Percentiles rank a stretch among this genome's conserved stretches.
These are phyloP conservation scores for Effrenium voratum DNA, from an alignment of 73 alveolate species.

Conservation along the genomic window DNA sequence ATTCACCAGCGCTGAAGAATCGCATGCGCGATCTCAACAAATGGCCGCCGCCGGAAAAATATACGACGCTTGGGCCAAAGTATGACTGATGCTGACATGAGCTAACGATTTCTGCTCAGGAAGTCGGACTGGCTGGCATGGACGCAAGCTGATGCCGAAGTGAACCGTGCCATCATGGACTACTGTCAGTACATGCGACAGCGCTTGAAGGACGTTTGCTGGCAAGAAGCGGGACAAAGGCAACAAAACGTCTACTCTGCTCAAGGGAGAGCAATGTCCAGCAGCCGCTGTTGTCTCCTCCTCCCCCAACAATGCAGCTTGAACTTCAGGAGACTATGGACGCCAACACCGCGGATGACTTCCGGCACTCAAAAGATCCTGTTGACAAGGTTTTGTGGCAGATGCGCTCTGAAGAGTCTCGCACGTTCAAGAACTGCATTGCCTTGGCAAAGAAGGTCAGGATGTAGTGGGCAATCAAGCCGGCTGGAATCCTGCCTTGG, in stretches of 20 bases:
- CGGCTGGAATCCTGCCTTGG: background rate
- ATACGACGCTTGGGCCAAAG: slow-evolving; percentile 15
- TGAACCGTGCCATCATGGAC: slow-evolving; percentile 83
- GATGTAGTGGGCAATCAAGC: background rate
- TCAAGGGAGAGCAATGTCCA: background rate
- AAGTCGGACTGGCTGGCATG: slow-evolving; percentile 84
- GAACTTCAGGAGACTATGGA: slow-evolving; percentile 83
- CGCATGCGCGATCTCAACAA: slow-evolving; percentile 89
- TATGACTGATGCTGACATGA: background rate
- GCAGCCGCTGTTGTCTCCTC: background rate
- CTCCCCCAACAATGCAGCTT: background rate
- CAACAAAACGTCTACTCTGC: background rate
- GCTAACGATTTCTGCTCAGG: slow-evolving; percentile 18
- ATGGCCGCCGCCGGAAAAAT: slow-evolving; percentile 89
- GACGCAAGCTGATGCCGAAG: slow-evolving; percentile 82
- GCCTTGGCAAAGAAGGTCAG: slow-evolving; percentile 45
- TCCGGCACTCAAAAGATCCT: slow-evolving; percentile 85
- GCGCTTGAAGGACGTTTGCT: slow-evolving; percentile 39
- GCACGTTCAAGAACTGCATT: slow-evolving; percentile 79
- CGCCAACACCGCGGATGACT: slow-evolving; percentile 75
- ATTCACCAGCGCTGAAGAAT: slow-evolving; percentile 81
- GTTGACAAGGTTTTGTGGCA: slow-evolving; percentile 76
- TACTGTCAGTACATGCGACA: slow-evolving; percentile 81
- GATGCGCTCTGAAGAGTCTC: slow-evolving; percentile 74
- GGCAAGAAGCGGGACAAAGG: background rate